A percentile compares a stretch with the other conserved stretches of the same genome.
These are phyloP conservation scores for Solanum gracilifrons DNA, from an alignment of 257 asterid genomes.

Conservation along the genomic window DNA sequence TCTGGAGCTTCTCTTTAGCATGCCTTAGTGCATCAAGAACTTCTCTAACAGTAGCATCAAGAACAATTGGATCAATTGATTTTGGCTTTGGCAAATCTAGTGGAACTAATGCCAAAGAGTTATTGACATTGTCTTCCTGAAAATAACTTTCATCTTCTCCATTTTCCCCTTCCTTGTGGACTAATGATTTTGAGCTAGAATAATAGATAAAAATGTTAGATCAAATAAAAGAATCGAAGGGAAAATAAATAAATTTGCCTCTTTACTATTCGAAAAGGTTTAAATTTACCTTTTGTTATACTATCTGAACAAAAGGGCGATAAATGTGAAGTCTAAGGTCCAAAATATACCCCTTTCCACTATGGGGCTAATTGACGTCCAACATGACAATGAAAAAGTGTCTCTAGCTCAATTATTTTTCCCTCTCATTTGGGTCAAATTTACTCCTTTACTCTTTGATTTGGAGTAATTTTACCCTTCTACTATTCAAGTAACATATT, in stretches of 20 bases:
- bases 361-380: not conserved
- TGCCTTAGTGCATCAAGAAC: constrained; percentile 42
- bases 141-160: not conserved
- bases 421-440: not conserved
- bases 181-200: constrained; percentile 10
- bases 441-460: not conserved
- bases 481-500: not conserved
- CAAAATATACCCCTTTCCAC: not conserved
- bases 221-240: not conserved
- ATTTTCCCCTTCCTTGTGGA: constrained; percentile 1
- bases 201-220: not conserved
- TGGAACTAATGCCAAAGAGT: constrained; percentile 38
- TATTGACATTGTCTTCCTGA: constrained; percentile 17
- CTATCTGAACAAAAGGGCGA: not conserved
- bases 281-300: not conserved
- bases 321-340: not conserved
- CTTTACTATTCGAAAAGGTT: not conserved
- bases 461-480: not conserved
- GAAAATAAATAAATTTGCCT: not conserved
- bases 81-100: constrained; percentile 16
- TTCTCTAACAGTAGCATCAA: constrained; percentile 57
- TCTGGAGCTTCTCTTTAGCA: constrained; percentile 55
- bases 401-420: not conserved
- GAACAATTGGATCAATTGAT: constrained; percentile 41
- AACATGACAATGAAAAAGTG: not conserved